phyloP scores from a whole-genome alignment of 1,284 basidiomycete species.

The Ustilago curta region DNA sequence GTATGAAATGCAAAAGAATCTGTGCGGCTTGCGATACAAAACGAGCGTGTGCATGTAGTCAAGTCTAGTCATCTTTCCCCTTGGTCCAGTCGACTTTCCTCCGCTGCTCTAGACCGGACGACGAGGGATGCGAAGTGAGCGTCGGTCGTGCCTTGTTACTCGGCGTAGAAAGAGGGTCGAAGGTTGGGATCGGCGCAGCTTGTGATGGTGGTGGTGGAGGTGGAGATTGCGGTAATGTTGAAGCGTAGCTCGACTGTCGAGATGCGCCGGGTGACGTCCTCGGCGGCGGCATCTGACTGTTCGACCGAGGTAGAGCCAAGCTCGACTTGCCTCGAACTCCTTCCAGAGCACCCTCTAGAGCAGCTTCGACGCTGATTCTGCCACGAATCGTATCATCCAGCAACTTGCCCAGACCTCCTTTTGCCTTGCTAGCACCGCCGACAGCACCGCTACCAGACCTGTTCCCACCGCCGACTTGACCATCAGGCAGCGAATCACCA shows the following conservation, averaged over 20 bases:
- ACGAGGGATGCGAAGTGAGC: neutral
- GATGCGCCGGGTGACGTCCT: neutral
- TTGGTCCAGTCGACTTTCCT: constrained; percentile 30
- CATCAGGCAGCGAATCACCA: constrained; percentile 55
- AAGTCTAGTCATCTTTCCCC: constrained; percentile 25
- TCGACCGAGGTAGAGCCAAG: constrained; percentile 7
- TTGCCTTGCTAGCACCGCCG: neutral
- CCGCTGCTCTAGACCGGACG: constrained; percentile 10
- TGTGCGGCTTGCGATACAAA: too few relatives aligned
- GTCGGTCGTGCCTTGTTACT: constrained; percentile 6
- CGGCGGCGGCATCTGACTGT: constrained; percentile 6
- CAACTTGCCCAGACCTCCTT: constrained; percentile 41
- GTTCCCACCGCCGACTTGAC: neutral
- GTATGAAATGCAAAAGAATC: too few relatives aligned
- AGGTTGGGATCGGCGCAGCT: neutral
- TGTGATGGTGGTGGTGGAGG: neutral
- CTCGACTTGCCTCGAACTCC: constrained; percentile 17
- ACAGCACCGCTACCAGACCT: neutral
- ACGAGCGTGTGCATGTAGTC: neutral
- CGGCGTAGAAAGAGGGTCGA: constrained; percentile 21
- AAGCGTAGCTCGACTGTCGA: neutral
- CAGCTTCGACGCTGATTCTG: constrained; percentile 55
- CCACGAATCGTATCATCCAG: constrained; percentile 54
- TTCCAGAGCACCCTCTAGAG: constrained; percentile 38
- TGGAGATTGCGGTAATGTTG: constrained; percentile 1